A percentile compares a stretch with the other conserved stretches of the same genome.
Conservation (phyloP, 2,329 filamentous ascomycete genomes). For the Coniella vitis region DNA sequence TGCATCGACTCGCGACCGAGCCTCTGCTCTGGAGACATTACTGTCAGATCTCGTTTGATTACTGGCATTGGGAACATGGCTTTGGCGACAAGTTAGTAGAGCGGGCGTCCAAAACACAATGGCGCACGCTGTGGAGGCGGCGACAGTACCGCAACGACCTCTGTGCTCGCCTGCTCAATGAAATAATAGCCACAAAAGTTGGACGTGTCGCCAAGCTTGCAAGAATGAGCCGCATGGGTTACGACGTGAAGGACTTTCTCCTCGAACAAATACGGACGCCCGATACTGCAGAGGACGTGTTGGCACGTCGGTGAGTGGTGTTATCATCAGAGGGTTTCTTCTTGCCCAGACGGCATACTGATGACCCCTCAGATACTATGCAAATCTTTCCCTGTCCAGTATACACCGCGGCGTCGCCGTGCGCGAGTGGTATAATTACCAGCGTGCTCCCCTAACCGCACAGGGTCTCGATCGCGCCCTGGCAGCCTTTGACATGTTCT, state of each 20-base stretch:
- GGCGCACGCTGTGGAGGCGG: slow-evolving; percentile 62
- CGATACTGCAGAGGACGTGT: slow-evolving; percentile 60
- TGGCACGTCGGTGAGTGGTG: slow-evolving; percentile 59
- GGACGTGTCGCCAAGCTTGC: slow-evolving; percentile 64
- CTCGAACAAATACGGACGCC: slow-evolving; percentile 55
- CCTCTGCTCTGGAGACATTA: slow-evolving; percentile 74
- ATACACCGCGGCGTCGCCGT: slow-evolving; percentile 78
- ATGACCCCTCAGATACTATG: slow-evolving; percentile 59
- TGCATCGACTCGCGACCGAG: slow-evolving; percentile 61
- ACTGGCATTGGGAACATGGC: slow-evolving; percentile 66
- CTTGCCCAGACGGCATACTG: slow-evolving; percentile 1
- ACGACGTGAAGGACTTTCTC: slow-evolving; percentile 84
- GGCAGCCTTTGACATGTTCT: slow-evolving; percentile 83
- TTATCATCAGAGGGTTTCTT: background rate
- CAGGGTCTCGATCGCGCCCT: slow-evolving; percentile 62
- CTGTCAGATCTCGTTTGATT: slow-evolving; percentile 61
- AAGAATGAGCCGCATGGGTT: slow-evolving; percentile 64
- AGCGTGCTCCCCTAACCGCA: slow-evolving; percentile 25
- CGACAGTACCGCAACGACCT: slow-evolving; percentile 46
- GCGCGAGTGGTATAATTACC: slow-evolving; percentile 63
- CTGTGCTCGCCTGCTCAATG: slow-evolving; percentile 53
- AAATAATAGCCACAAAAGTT: slow-evolving; percentile 63
- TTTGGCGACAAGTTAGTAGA: slow-evolving; percentile 48
- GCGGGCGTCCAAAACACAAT: slow-evolving; percentile 54
- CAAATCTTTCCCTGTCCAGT: slow-evolving; percentile 65